Base-by-base conservation (phyloP, 106 monocot genomes). In the Platanthera guangdongensis region DNA sequence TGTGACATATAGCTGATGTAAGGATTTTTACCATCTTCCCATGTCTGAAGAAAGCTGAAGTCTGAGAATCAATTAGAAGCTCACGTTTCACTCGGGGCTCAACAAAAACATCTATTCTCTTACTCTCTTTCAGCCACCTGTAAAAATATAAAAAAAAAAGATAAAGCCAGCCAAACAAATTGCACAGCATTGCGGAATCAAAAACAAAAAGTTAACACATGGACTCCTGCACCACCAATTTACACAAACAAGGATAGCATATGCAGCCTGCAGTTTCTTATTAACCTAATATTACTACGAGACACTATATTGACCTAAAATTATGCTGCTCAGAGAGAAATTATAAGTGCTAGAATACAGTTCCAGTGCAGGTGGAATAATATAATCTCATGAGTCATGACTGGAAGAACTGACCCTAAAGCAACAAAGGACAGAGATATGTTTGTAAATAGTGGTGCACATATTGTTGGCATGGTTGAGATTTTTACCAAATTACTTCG, bases 11-110 rank as follows among this genome's bases (percentile, higher is more conserved):
- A 70, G n/a, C 47, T 14, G 45, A 8, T 9, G 65, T 30, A 6
- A 70, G 11, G 32, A 25, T 18, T 45, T 83, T 82, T 73, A 99
- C 99, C 99, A 88, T 90, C 59, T 83, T 92, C 74, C 94, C 99
- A 99, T 46, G 92, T 90, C 71, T 83, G 86, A 32, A 99, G 82
- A 84, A 94, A 92, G 62, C 68, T 76, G 76, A 90, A 94, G 76
- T 75, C 68, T 14, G 86, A 52, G 76, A 77, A 12, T 90, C 88
- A 10, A 53, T 75, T 47, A 92, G 47, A 76, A 99, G 94, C 81
- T 99, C 99, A 82, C 73, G 59, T 76, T 77, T 99, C 71, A 99
- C 92, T 50, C 92, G 89, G 71, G 94, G 99, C 76, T 99, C 99
- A 64, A 99, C 94, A 76, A 92, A 78, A 78, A 99, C 78, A 84